Conservation (phyloP, 2,329 filamentous ascomycete genomes). For the Tolypocladium pustulatum region DNA sequence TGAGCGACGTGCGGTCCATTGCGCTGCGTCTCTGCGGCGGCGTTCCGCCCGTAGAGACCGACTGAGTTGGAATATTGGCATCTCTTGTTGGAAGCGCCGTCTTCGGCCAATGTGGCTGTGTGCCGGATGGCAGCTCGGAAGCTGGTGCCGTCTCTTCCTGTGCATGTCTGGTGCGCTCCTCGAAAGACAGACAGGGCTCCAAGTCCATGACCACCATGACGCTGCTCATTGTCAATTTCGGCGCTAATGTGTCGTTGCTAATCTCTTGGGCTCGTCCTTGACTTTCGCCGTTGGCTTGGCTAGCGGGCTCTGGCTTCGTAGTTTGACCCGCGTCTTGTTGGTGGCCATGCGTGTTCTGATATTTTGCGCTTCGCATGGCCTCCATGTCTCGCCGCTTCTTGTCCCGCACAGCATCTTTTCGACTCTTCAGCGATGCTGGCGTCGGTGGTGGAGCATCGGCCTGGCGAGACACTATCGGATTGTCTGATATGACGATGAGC, state of each 20-base stretch:
- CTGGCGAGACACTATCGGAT: slow-evolving; percentile 8
- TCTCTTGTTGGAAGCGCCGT: neutral
- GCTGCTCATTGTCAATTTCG: slow-evolving; percentile 17
- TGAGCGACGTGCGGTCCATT: slow-evolving; percentile 18
- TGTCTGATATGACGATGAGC: slow-evolving; percentile 6
- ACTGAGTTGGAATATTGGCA: slow-evolving; percentile 17
- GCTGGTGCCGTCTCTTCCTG: neutral
- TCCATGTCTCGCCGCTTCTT: slow-evolving; percentile 30
- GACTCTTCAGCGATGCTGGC: slow-evolving; percentile 16
- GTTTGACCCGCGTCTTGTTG: neutral
- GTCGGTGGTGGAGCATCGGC: slow-evolving; percentile 7
- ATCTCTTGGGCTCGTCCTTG: neutral
- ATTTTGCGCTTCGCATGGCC: slow-evolving; percentile 14
- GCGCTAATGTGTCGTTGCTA: neutral
- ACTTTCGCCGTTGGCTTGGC: neutral
- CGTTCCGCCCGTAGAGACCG: slow-evolving; percentile 17
- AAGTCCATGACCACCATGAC: slow-evolving; percentile 30
- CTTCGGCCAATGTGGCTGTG: neutral
- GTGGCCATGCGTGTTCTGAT: slow-evolving; percentile 7
- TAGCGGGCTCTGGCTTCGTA: neutral
- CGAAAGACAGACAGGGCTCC: slow-evolving; percentile 15
- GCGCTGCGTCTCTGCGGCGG: slow-evolving; percentile 12
- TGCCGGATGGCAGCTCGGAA: neutral
- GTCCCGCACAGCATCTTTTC: slow-evolving; percentile 27
- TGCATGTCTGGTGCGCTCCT: neutral